Evolutionary conservation across 2,329 filamentous ascomycete genomes (phyloP), one percentile per base, ranked within the genome.

Genomic region (Ascochyta fabae): DNA sequence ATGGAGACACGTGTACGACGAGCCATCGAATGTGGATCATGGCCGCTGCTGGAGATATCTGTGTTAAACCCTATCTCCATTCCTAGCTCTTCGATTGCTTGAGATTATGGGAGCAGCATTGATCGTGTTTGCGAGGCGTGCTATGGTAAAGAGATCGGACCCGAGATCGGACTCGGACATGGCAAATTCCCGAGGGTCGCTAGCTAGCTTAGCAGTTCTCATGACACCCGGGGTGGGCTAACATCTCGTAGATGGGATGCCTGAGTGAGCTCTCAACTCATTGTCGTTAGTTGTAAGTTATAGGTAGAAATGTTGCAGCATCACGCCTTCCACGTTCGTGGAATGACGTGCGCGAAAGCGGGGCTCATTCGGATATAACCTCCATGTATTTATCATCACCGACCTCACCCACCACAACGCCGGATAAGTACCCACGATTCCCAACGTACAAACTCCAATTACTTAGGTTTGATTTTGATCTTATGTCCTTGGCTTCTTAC

Each of bases 401-500:
- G 16, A 42, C 43, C 38, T 45, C 42, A 34, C 16, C 35, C 41
- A 36, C 24, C 19, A 33, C 43, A 26, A 23, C 40, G n/a, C n/a
- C 34, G 42, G 41, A 51, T 56, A 47, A 56, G 23, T 47, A 50
- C 33, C 41, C 41, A 41, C 40, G 13, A 16, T n/a, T 12, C 31
- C 6, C 42, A 7, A 24, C 15, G 10, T 6, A 0, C 8, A 3
- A 7, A 15, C 9, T 5, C 27, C 44, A 39, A 46, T 34, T 43
- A 13, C 23, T 34, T 8, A 19, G 33, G 12, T 23, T 31, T 4
- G 3, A 10, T 31, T 33, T 41, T 22, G 3, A 22, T 49, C 52
- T 41, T 42, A 69, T 70, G 67, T 64, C 31, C 55, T 38, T 66
- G 15, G 35, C 44, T 34, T 58, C 49, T 27, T 46, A 43, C 54